phyloP scores from a whole-genome alignment of 169 alveolate genomes.

The Plasmodium cynomolgi region DNA sequence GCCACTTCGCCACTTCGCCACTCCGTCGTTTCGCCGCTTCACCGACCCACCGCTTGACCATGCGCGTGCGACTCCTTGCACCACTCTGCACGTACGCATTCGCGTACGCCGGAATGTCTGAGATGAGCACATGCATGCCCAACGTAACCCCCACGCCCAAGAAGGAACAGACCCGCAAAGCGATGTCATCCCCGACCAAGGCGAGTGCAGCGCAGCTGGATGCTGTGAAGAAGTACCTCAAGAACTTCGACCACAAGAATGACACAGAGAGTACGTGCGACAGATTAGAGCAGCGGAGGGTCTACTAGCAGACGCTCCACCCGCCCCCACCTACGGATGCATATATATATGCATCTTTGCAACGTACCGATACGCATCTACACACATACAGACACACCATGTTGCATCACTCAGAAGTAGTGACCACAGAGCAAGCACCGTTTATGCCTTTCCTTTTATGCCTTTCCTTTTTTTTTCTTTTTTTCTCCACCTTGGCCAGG shows the following conservation, averaged over 20 bases:
- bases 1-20: too few species aligned
- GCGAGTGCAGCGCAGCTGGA: constrained; percentile 2
- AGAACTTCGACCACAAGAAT: constrained; percentile 21
- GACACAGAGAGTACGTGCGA: constrained; percentile 15
- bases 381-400: not conserved
- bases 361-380: not conserved
- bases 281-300: not conserved
- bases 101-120: not conserved
- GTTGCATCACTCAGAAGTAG: not conserved
- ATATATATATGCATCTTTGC: not conserved
- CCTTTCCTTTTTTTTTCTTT: not conserved
- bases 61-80: not conserved
- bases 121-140: not conserved
- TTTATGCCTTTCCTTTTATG: not conserved
- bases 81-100: not conserved
- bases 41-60: not conserved
- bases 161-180: not conserved
- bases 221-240: constrained; percentile 7
- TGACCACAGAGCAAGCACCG: not conserved
- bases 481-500: not conserved
- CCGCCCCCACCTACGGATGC: not conserved
- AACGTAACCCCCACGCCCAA: not conserved
- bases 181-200: not conserved
- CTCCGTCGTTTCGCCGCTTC: too few species aligned
- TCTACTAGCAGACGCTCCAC: not conserved